Evolutionary conservation across 1,139 yeast genomes (phyloP).

Genomic region (Scheffersomyces quercinus): DNA sequence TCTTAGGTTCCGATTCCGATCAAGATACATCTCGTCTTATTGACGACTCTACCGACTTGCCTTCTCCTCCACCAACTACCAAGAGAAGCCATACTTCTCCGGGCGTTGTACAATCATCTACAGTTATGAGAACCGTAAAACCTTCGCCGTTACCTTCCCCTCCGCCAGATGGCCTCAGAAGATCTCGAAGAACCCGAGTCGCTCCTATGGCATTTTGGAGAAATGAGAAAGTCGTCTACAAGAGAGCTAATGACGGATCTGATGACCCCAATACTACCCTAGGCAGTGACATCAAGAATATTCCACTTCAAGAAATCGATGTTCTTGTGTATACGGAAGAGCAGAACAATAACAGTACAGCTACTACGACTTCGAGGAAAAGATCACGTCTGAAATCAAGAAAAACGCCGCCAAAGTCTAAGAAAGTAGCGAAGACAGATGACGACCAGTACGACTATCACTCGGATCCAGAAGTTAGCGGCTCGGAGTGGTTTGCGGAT

Average conservation of each 20-base stretch:
- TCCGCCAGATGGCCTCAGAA: slow-evolving; percentile 45
- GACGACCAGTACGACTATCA: slow-evolving; percentile 29
- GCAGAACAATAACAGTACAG: slow-evolving; percentile 5
- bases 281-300: slow-evolving; percentile 32
- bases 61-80: slow-evolving; percentile 21
- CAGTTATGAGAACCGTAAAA: neutral
- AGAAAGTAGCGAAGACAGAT: slow-evolving; percentile 13
- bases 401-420: slow-evolving; percentile 13
- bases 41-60: slow-evolving; percentile 15
- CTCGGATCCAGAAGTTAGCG: slow-evolving; percentile 44
- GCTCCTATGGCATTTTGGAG: slow-evolving; percentile 86
- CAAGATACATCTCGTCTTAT: slow-evolving; percentile 11
- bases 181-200: slow-evolving; percentile 64
- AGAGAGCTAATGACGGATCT: slow-evolving; percentile 45
- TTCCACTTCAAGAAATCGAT: slow-evolving; percentile 60
- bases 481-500: slow-evolving; percentile 57
- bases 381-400: slow-evolving; percentile 14
- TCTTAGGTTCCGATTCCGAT: slow-evolving; percentile 17
- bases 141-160: slow-evolving; percentile 44
- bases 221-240: slow-evolving; percentile 73
- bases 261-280: slow-evolving; percentile 39
- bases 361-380: slow-evolving; percentile 5
- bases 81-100: slow-evolving; percentile 7
- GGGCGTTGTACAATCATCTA: neutral
- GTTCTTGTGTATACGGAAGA: slow-evolving; percentile 57